Conservation (phyloP, 495 filamentous ascomycete genomes). For the Talaromyces stipitatus region DNA sequence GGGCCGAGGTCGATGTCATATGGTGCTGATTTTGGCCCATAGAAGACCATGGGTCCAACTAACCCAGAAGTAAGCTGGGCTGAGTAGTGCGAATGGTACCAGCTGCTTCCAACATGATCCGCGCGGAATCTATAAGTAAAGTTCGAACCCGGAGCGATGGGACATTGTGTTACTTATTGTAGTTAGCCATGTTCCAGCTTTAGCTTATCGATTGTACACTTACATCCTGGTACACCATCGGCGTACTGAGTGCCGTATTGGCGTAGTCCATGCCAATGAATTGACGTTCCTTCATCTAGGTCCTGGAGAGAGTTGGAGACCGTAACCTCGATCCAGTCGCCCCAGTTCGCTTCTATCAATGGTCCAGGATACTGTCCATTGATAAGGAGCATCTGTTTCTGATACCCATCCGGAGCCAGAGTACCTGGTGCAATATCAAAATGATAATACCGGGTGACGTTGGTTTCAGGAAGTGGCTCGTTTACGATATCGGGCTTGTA, state of each 20-base stretch:
- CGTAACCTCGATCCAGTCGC: slow-evolving; percentile 23
- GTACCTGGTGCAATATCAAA: slow-evolving; percentile 10
- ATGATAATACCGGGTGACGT: background rate
- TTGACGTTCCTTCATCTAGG: slow-evolving; percentile 27
- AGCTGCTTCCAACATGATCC: slow-evolving; percentile 45
- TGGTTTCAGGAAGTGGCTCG: too few relatives aligned
- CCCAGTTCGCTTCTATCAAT: slow-evolving; percentile 33
- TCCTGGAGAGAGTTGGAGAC: slow-evolving; percentile 14
- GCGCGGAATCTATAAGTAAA: slow-evolving; percentile 53
- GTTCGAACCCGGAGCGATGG: slow-evolving; percentile 15
- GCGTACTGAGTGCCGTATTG: slow-evolving; percentile 15
- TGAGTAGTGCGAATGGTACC: slow-evolving; percentile 57
- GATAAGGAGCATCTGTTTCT: slow-evolving; percentile 28
- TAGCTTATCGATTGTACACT: too few relatives aligned
- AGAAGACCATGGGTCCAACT: slow-evolving; percentile 13
- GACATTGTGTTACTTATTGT: slow-evolving; percentile 14
- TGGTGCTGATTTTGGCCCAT: slow-evolving; percentile 26
- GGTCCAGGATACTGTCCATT: slow-evolving; percentile 35
- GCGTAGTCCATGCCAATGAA: slow-evolving; percentile 53
- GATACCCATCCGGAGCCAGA: slow-evolving; percentile 38
- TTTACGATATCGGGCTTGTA: too few relatives aligned
- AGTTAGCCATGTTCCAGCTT: too few relatives aligned
- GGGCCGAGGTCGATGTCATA: background rate
- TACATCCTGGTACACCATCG: slow-evolving; percentile 10
- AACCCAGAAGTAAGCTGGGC: slow-evolving; percentile 48